phyloP scores from a whole-genome alignment of 805 yeast species.

The Ogataea nakhonphanomensis region DNA sequence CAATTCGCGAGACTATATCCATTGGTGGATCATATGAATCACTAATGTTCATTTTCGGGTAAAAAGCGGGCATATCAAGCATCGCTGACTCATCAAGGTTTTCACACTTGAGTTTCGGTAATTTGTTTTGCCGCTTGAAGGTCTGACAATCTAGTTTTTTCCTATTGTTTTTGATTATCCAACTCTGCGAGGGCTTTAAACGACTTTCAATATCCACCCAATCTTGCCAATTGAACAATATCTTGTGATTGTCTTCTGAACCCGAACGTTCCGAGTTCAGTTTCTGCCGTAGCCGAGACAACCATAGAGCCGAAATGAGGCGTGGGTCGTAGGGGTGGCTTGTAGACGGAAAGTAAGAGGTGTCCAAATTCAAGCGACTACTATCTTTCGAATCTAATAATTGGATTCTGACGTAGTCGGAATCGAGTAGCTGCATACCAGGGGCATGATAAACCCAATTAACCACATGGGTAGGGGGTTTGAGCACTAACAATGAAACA shows the following conservation, averaged over 20 bases:
- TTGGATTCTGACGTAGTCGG: conserved; percentile 6
- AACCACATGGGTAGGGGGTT: neutral
- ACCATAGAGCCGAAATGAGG: conserved; percentile 18
- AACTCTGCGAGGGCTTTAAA: conserved; percentile 20
- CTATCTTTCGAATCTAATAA: conserved; percentile 3
- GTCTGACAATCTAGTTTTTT: conserved; percentile 15
- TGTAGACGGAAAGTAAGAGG: conserved; percentile 10
- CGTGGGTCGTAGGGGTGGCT: conserved; percentile 19
- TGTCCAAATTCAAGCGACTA: conserved; percentile 4
- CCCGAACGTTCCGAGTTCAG: conserved; percentile 3
- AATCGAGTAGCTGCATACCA: neutral
- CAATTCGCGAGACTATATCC: conserved; percentile 31
- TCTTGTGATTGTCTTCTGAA: conserved; percentile 12
- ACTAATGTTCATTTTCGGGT: conserved; percentile 26
- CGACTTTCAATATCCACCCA: conserved; percentile 29
- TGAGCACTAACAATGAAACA: neutral
- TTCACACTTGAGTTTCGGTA: conserved; percentile 8
- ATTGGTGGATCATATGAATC: conserved; percentile 25
- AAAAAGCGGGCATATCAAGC: conserved; percentile 14
- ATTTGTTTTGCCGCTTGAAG: conserved; percentile 20
- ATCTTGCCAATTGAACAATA: conserved; percentile 32
- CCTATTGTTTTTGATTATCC: conserved; percentile 12
- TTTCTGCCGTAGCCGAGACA: conserved; percentile 15
- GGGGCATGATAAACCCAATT: conserved; percentile 1
- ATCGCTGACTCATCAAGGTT: conserved; percentile 13